Percentiles rank a stretch among this genome's conserved stretches.
phyloP scores from a whole-genome alignment of 352 stramenopile genomes.

The Phytophthora meadii region DNA sequence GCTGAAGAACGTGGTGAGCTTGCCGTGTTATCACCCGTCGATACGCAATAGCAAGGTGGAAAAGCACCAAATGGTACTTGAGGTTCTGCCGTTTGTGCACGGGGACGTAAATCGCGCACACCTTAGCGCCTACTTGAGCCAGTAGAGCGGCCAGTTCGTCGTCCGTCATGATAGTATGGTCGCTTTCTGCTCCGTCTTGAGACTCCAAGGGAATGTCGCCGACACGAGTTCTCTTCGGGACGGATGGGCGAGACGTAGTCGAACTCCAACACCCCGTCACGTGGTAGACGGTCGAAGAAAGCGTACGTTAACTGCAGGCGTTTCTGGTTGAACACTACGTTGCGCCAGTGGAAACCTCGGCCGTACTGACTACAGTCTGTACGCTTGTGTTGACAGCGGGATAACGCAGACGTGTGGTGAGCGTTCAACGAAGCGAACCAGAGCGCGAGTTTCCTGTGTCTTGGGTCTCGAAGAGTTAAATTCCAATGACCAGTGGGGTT shows the following conservation, averaged over 20 bases:
- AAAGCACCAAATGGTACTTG: conserved; percentile 75
- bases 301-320: conserved; percentile 53
- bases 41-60: conserved; percentile 67
- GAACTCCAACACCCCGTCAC: conserved; percentile 66
- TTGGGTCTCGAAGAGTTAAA: conserved; percentile 55
- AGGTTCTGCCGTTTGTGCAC: conserved; percentile 73
- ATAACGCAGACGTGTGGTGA: conserved; percentile 33
- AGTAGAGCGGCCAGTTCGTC: conserved; percentile 49
- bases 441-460: conserved; percentile 69
- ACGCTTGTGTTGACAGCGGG: conserved; percentile 49
- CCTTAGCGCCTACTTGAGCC: conserved; percentile 59
- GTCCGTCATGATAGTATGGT: conserved; percentile 44
- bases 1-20: conserved; percentile 68
- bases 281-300: conserved; percentile 68
- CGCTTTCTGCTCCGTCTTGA: conserved; percentile 14
- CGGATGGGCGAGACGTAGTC: conserved; percentile 69
- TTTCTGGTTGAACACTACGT: conserved; percentile 68
- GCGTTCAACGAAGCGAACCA: conserved; percentile 77
- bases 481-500: conserved; percentile 72
- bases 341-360: conserved; percentile 67
- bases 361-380: conserved; percentile 71
- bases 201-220: conserved; percentile 24
- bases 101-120: conserved; percentile 76
- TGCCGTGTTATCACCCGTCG: conserved; percentile 49
- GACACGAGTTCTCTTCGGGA: conserved; percentile 52